These are phyloP conservation scores for Diaporthe batatas DNA, from an alignment of 2,329 filamentous ascomycete genomes.

Conservation along the genomic window DNA sequence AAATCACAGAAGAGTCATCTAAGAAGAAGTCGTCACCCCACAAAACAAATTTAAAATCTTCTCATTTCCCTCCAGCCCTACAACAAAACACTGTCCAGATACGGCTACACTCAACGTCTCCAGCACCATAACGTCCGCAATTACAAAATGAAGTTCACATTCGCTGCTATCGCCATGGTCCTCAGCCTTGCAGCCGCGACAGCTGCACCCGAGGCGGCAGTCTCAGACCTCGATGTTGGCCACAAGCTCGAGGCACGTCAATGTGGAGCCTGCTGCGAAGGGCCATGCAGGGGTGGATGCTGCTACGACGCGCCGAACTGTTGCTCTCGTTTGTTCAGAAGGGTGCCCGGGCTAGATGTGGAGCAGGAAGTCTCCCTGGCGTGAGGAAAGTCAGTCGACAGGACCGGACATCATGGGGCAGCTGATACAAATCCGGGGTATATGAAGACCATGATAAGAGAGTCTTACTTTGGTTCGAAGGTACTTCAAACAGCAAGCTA, in stretches of 20 bases:
- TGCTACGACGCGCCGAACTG: neutral
- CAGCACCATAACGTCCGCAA: no score
- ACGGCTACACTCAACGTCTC: no score
- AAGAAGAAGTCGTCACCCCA: no score
- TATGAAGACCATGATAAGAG: no score
- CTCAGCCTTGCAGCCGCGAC: slow-evolving; percentile 6
- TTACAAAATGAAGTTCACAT: no score
- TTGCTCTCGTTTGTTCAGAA: neutral
- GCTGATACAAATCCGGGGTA: neutral
- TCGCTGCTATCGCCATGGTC: neutral
- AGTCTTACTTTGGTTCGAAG: neutral
- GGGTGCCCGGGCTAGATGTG: neutral
- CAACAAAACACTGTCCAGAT: no score
- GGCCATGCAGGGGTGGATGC: neutral
- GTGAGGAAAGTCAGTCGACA: neutral
- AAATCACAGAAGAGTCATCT: no score
- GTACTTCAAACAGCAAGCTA: accelerated
- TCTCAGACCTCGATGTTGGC: neutral
- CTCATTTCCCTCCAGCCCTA: no score
- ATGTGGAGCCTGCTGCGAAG: neutral
- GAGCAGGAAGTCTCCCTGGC: neutral
- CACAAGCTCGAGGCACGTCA: slow-evolving; percentile 1
- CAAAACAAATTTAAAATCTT: no score
- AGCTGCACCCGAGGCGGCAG: neutral
- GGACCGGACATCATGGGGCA: no score